A percentile compares a stretch with the other conserved stretches of the same genome.
Conservation (phyloP, 371 early-diverging fungal species). For the Lichtheimia ramosa region DNA sequence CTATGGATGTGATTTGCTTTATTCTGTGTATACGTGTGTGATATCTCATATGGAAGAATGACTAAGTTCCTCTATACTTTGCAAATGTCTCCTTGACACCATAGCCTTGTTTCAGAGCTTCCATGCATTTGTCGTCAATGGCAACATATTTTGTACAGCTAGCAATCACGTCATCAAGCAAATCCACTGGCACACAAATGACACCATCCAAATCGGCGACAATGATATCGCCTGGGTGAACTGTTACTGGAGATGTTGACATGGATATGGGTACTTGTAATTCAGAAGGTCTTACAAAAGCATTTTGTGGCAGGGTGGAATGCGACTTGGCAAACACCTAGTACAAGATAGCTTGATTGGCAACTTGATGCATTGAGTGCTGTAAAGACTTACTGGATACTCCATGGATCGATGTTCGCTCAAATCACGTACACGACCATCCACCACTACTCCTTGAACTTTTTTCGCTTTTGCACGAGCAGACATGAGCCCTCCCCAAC, state of each 20-base stretch:
- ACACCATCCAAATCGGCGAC: conserved; percentile 83
- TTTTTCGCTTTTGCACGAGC: conserved; percentile 68
- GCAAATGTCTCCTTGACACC: conserved; percentile 69
- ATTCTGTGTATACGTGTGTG: no score
- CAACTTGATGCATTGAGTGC: no score
- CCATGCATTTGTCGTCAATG: conserved; percentile 72
- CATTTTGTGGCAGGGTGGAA: conserved; percentile 70
- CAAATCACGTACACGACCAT: conserved; percentile 77
- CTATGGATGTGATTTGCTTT: no score
- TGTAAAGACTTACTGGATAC: conserved; percentile 54
- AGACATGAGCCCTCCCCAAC: conserved; percentile 84
- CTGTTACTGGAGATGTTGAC: conserved; percentile 51
- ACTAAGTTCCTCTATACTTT: conserved; percentile 54
- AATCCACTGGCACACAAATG: conserved; percentile 62
- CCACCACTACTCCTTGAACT: conserved; percentile 70
- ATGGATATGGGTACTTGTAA: conserved; percentile 65
- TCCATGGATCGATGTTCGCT: conserved; percentile 62
- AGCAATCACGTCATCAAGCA: conserved; percentile 55
- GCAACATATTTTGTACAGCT: conserved; percentile 54
- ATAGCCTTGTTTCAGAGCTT: conserved; percentile 61
- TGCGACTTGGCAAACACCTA: conserved; percentile 67
- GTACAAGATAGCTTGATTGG: neutral
- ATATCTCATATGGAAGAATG: no score
- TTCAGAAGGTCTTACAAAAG: conserved; percentile 62
- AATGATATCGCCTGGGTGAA: conserved; percentile 72